Evolutionary conservation across 2,329 filamentous ascomycete genomes (phyloP).

Genomic region (Apiospora sp.): DNA sequence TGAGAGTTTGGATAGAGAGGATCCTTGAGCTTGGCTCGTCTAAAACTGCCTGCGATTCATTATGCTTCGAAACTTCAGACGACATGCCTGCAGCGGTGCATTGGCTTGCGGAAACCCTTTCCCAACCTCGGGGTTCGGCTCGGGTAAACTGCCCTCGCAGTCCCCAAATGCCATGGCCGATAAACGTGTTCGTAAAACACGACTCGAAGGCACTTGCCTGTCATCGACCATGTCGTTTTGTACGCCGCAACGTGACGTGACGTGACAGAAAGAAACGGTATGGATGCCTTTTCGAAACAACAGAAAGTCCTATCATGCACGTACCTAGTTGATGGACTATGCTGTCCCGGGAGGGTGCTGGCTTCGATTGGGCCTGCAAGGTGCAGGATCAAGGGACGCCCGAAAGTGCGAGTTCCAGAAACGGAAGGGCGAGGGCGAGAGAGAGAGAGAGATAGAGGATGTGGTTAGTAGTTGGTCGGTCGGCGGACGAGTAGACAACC

Average conservation of each 20-base stretch:
- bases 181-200: conserved; percentile 20
- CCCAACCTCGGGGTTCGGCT: conserved; percentile 20
- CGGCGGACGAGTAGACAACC: background rate
- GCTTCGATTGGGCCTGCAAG: background rate
- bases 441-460: background rate
- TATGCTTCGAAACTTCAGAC: conserved; percentile 18
- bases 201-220: conserved; percentile 18
- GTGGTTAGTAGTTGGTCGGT: background rate
- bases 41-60: conserved; percentile 21
- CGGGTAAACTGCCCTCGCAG: conserved; percentile 12
- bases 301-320: background rate
- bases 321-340: background rate
- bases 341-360: background rate
- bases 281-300: background rate
- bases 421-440: background rate
- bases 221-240: background rate
- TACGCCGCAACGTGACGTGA: background rate
- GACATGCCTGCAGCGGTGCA: conserved; percentile 19
- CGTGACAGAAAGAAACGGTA: background rate
- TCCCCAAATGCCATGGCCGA: conserved; percentile 18
- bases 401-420: background rate
- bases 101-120: conserved; percentile 18
- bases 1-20: conserved; percentile 7
- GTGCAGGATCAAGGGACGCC: conserved; percentile 1
- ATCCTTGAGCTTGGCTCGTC: conserved; percentile 25